Evolutionary conservation across 2,329 filamentous ascomycete species (phyloP).

Genomic region (Paecilomyces sp.): DNA sequence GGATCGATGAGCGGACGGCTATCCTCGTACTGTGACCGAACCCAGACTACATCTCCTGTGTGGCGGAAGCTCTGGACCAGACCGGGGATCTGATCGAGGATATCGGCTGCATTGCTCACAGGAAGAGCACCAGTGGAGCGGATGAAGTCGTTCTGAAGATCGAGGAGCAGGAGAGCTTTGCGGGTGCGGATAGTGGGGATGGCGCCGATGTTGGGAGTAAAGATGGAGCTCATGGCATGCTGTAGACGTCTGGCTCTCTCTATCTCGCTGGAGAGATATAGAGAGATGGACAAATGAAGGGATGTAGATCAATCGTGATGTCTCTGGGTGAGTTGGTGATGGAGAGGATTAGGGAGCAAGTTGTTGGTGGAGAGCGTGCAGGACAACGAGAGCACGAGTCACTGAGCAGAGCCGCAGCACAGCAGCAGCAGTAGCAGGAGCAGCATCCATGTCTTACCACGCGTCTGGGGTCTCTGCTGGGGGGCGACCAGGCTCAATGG

Average conservation of each 20-base stretch:
- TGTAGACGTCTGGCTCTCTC: not conserved
- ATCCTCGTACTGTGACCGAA: conserved; percentile 66
- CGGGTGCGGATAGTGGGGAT: conserved; percentile 48
- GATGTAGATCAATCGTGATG: not conserved
- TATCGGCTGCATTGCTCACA: conserved; percentile 56
- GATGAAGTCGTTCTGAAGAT: conserved; percentile 87
- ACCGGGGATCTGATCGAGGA: conserved; percentile 58
- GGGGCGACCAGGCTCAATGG: not conserved
- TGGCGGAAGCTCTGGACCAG: conserved; percentile 68
- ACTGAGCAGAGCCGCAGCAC: not conserved
- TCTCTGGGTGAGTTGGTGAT: not conserved
- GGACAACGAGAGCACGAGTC: not conserved
- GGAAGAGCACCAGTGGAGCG: conserved; percentile 60
- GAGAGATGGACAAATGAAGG: not conserved
- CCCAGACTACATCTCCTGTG: conserved; percentile 72
- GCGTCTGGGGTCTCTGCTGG: not conserved
- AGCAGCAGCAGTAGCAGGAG: not conserved
- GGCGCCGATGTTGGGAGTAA: conserved; percentile 4
- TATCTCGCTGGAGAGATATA: not conserved
- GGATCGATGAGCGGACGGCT: conserved; percentile 50
- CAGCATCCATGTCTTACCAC: not conserved
- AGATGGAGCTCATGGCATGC: conserved; percentile 6
- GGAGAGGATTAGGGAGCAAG: not conserved
- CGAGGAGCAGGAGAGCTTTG: conserved; percentile 72
- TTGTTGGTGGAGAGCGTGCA: not conserved